Base-by-base conservation (phyloP, 495 filamentous ascomycete species). In the Penicillium paradoxum region DNA sequence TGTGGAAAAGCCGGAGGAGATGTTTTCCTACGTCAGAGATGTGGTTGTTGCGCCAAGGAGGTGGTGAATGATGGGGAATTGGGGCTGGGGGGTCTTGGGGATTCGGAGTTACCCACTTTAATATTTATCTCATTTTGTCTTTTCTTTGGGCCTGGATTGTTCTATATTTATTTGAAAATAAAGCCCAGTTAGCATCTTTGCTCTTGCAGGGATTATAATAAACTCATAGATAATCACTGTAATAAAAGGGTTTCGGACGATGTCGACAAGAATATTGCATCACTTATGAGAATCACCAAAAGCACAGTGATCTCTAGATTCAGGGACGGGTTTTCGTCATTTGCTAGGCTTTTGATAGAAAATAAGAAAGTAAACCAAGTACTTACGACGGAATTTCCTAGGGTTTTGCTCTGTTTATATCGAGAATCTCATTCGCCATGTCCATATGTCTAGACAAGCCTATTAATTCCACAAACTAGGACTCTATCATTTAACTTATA, bases 11-110 rank as follows among this genome's bases (percentile, higher is more conserved):
- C 60, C 60, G 38, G 45, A 51, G 9, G 67, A 69, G 59, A 70
- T 73, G 68, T 73, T 73, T 57, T 56, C 70, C 41, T 73, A 62
- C 55, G 64, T 72, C 34, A 56, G 70, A 18, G 70, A 70, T 59
- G 65, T 71, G 30, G 70, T 71, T 42, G 53, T 70, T 37, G 59
- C 51, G n/a, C 29, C 19, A 30, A 57, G 45, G 34, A n/a, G 17
- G 21, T 7, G 29, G 2, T 41, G 52, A 46, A 51, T 39, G 17
- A 9, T 13, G 7, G 10, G 22, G 18, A 24, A 15, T 21, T 24
- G 8, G 29, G 19, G 30, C 21, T 18, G 32, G 32, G 1, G 33
- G 17, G 21, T 14, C 19, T 38, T 24, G 19, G 36, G 25, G 15
- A 2, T 19, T 30, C 9, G 24, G 39, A n/a, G 24, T 44, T 13